These are phyloP conservation scores for Diaporthe amygdali DNA, from an alignment of 2,329 filamentous ascomycete species.

Conservation along the genomic window DNA sequence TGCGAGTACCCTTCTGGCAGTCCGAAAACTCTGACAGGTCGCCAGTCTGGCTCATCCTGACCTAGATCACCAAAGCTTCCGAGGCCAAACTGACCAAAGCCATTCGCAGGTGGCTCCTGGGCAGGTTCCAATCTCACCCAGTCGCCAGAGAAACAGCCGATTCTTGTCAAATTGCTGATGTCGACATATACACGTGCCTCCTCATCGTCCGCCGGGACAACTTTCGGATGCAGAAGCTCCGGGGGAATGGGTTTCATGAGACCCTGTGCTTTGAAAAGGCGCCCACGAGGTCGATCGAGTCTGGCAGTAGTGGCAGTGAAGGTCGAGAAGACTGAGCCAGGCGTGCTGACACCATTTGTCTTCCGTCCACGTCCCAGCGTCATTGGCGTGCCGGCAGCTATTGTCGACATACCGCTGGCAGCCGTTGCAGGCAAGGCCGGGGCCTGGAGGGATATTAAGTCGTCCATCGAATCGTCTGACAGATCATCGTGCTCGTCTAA, in stretches of 20 bases:
- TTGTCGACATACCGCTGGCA: constrained; percentile 79
- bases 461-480: constrained; percentile 90
- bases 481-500: constrained; percentile 75
- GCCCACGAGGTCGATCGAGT: constrained; percentile 73
- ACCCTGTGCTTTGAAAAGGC: constrained; percentile 84
- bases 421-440: constrained; percentile 79
- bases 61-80: constrained; percentile 69
- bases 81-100: constrained; percentile 69
- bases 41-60: constrained; percentile 71
- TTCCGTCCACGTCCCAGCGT: constrained; percentile 69
- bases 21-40: constrained; percentile 87
- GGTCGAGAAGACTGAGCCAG: constrained; percentile 87
- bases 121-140: constrained; percentile 88
- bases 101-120: constrained; percentile 73
- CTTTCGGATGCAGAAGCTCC: constrained; percentile 84
- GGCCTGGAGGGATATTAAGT: constrained; percentile 87
- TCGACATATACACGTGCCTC: constrained; percentile 91
- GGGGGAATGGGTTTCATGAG: constrained; percentile 74
- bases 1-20: constrained; percentile 77
- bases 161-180: constrained; percentile 80
- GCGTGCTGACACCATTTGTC: constrained; percentile 78
- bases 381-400: constrained; percentile 82
- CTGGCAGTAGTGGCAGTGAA: constrained; percentile 85
- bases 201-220: constrained; percentile 78
- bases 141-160: constrained; percentile 96